phyloP scores from a whole-genome alignment of 2,329 filamentous ascomycete genomes.

The Ilyonectria destructans region DNA sequence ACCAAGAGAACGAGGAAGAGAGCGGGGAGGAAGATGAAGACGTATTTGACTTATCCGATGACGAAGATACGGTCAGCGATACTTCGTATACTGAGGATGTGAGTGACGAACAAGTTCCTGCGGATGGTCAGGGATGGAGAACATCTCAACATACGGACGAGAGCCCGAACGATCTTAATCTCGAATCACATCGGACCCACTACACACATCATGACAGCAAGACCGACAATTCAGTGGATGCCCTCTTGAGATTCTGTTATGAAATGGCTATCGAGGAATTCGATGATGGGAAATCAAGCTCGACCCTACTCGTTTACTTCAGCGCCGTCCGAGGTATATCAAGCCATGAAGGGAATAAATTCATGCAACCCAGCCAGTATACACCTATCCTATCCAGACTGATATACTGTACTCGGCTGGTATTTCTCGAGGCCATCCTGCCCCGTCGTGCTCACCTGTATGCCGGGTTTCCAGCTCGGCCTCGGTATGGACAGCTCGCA shows the following conservation, averaged over 20 bases:
- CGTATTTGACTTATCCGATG: not conserved
- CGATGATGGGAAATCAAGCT: conserved; percentile 20
- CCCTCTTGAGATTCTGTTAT: conserved; percentile 21
- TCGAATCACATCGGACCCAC: not conserved
- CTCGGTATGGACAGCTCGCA: conserved; percentile 5
- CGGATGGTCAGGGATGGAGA: not conserved
- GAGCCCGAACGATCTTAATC: no score
- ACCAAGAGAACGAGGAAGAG: not conserved
- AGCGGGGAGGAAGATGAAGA: conserved; percentile 6
- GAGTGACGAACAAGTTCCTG: not conserved
- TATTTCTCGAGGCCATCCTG: conserved; percentile 18
- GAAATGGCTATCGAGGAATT: conserved; percentile 19
- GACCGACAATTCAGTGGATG: conserved; percentile 5
- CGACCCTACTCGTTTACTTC: no score
- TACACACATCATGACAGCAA: not conserved
- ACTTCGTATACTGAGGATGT: not conserved
- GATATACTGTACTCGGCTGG: conserved; percentile 20
- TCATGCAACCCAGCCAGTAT: not conserved
- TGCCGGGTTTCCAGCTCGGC: conserved; percentile 4
- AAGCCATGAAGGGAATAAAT: conserved; percentile 10
- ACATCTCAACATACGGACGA: no score
- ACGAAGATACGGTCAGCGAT: not conserved
- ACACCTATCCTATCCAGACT: conserved; percentile 13
- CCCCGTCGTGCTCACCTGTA: conserved; percentile 1
- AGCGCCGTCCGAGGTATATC: conserved; percentile 17